Conservation (phyloP, 208 protist genomes). For the Wallacemonas rigidus region DNA sequence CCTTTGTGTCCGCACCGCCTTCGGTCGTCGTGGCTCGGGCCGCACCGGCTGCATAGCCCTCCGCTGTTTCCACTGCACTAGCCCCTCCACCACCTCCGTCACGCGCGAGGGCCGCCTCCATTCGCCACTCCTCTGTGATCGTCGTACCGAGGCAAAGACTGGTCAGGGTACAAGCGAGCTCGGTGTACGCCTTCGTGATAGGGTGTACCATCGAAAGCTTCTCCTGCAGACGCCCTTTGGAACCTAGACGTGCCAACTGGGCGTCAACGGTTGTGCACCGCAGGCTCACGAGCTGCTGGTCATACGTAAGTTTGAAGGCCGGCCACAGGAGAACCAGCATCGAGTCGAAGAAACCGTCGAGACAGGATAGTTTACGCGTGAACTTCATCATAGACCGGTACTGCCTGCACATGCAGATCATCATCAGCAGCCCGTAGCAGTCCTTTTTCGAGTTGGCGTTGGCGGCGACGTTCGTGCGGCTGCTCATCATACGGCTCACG, state of each 20-base stretch:
- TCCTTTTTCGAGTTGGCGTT: conserved; percentile 62
- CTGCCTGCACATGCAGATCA: conserved; percentile 82
- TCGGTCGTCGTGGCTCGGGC: neutral
- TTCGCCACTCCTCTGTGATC: conserved; percentile 15
- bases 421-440: conserved; percentile 71
- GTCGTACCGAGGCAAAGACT: conserved; percentile 38
- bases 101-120: conserved; percentile 13
- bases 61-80: neutral
- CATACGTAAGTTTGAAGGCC: conserved; percentile 68
- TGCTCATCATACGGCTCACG: conserved; percentile 44
- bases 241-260: conserved; percentile 5
- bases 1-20: neutral
- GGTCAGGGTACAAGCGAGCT: conserved; percentile 35
- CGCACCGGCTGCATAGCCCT: neutral
- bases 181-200: conserved; percentile 37
- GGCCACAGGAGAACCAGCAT: conserved; percentile 80
- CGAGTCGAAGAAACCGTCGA: conserved; percentile 85
- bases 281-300: conserved; percentile 63
- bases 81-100: conserved; percentile 18
- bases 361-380: conserved; percentile 61
- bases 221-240: conserved; percentile 26
- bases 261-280: conserved; percentile 26
- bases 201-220: conserved; percentile 64
- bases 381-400: conserved; percentile 78
- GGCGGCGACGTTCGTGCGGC: conserved; percentile 44